Evolutionary conservation across 208 protist species (phyloP).

Genomic region (Herpetomonas samuelpessoai): DNA sequence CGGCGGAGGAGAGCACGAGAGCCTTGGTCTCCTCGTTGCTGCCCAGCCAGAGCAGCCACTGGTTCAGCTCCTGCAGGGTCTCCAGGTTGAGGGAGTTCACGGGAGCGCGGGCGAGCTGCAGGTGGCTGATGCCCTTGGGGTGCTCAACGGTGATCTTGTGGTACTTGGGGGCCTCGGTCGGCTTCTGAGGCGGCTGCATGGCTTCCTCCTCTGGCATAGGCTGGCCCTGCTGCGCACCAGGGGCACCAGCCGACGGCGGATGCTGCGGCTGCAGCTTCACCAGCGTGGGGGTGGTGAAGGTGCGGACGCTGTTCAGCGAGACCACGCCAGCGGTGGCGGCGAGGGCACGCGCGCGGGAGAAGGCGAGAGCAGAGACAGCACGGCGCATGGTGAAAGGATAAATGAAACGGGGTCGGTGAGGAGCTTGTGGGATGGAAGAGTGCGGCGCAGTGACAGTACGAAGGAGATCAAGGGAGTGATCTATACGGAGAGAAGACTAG

Average conservation of each 20-base stretch:
- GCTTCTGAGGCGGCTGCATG: slow-evolving; percentile 65
- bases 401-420: not conserved
- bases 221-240: slow-evolving; percentile 9
- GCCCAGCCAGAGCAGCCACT: slow-evolving; percentile 83
- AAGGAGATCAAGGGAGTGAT: no score
- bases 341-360: slow-evolving; percentile 12
- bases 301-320: not conserved
- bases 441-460: no score
- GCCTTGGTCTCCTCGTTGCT: slow-evolving; percentile 71
- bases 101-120: slow-evolving; percentile 52
- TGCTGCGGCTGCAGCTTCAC: not conserved
- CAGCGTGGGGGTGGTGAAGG: not conserved
- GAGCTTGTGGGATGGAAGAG: slow-evolving; percentile 6
- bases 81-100: slow-evolving; percentile 78
- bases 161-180: slow-evolving; percentile 65
- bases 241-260: no score
- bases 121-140: slow-evolving; percentile 44
- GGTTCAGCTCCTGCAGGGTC: slow-evolving; percentile 73
- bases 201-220: slow-evolving; percentile 15
- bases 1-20: slow-evolving; percentile 63
- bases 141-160: slow-evolving; percentile 56
- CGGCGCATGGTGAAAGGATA: slow-evolving; percentile 31
- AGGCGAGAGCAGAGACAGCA: slow-evolving; percentile 13
- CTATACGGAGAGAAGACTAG: no score
- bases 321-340: not conserved